phyloP scores from a whole-genome alignment of 306 rosid species.

The Acacia confusa region DNA sequence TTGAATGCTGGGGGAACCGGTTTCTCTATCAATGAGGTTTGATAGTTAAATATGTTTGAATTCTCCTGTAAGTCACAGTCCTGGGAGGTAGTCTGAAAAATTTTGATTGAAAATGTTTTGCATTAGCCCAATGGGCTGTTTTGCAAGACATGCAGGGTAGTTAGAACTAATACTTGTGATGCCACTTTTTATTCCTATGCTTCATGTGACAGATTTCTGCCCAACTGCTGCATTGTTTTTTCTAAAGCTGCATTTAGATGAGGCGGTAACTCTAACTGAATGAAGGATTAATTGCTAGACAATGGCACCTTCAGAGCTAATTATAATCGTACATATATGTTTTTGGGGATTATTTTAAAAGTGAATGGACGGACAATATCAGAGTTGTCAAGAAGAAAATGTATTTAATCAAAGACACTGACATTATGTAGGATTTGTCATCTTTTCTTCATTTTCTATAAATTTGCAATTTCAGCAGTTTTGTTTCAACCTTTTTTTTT shows the following conservation, averaged over 20 bases:
- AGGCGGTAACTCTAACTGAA: background rate
- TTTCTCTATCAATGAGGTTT: too few species aligned
- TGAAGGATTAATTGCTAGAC: background rate
- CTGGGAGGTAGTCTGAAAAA: too few species aligned
- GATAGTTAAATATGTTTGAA: too few species aligned
- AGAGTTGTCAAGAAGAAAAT: background rate
- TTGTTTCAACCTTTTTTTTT: background rate
- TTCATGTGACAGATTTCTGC: background rate
- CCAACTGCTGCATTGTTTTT: background rate
- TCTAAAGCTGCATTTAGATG: background rate
- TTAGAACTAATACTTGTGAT: background rate
- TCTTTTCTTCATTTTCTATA: slow-evolving; percentile 4
- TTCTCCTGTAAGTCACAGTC: too few species aligned
- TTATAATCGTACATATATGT: background rate
- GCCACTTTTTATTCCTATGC: background rate
- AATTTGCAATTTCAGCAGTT: slow-evolving; percentile 1
- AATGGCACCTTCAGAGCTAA: background rate
- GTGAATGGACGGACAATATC: background rate
- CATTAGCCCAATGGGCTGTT: too few species aligned
- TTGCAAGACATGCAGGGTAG: background rate
- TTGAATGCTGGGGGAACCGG: background rate
- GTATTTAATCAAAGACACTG: background rate
- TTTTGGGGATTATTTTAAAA: background rate
- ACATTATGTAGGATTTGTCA: background rate
- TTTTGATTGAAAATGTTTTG: too few species aligned